These are phyloP conservation scores for Echium plantagineum DNA, from an alignment of 257 asterid species.

Conservation along the genomic window DNA sequence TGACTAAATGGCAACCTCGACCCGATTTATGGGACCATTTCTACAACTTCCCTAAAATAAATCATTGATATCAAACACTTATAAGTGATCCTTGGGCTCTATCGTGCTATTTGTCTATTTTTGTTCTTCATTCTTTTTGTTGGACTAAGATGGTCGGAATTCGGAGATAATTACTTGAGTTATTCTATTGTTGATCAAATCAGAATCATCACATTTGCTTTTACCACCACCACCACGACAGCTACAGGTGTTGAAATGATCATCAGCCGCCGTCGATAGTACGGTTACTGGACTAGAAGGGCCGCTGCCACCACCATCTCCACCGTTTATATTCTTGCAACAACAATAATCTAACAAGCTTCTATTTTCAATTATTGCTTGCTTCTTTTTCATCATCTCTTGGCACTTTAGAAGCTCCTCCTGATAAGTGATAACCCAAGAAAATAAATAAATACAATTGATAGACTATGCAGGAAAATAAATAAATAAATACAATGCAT, in stretches of 20 bases:
- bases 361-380: conserved; percentile 7
- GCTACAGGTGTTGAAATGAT: neutral
- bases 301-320: conserved; percentile 5
- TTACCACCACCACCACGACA: too few relatives aligned
- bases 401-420: conserved; percentile 42
- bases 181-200: too few relatives aligned
- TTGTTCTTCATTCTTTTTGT: neutral
- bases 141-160: neutral
- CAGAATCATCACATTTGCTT: too few relatives aligned
- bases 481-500: too few relatives aligned
- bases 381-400: conserved; percentile 19
- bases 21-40: too few relatives aligned
- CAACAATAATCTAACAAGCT: neutral
- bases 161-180: neutral
- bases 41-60: too few relatives aligned
- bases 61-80: too few relatives aligned
- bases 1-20: too few relatives aligned
- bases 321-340: neutral
- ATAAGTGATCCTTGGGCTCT: too few relatives aligned
- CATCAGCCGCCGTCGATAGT: conserved; percentile 10
- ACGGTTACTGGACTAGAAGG: conserved; percentile 73
- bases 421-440: conserved; percentile 23
- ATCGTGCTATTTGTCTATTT: too few relatives aligned
- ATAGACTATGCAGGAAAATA: too few relatives aligned
- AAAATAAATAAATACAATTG: too few relatives aligned